Conservation (phyloP, 1,284 basidiomycete species). For the Microbotryum saponariae region DNA sequence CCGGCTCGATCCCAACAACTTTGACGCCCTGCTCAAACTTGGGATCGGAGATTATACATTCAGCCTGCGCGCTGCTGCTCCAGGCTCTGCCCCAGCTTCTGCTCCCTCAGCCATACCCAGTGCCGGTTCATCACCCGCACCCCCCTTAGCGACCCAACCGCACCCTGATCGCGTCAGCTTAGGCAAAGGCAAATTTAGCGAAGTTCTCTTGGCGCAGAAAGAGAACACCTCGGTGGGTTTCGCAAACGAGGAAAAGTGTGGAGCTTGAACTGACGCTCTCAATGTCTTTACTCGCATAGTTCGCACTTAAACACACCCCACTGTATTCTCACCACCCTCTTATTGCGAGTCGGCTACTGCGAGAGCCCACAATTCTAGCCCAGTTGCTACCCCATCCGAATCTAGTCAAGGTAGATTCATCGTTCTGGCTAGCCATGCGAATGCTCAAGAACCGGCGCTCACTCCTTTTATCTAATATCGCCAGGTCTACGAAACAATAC, state of each 20-base stretch:
- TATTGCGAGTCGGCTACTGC: conserved; percentile 49
- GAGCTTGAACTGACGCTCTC: background rate
- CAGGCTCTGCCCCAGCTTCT: background rate
- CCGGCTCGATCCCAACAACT: conserved; percentile 17
- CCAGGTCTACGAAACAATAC: conserved; percentile 48
- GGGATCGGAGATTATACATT: conserved; percentile 46
- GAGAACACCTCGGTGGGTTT: conserved; percentile 38
- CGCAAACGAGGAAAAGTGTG: background rate
- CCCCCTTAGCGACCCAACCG: background rate
- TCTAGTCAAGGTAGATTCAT: conserved; percentile 40
- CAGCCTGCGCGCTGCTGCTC: conserved; percentile 12
- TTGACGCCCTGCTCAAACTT: conserved; percentile 37
- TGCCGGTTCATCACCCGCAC: background rate
- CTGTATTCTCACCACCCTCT: conserved; percentile 52
- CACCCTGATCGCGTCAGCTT: conserved; percentile 34
- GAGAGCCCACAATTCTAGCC: conserved; percentile 50
- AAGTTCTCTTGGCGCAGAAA: conserved; percentile 44
- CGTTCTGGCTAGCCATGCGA: background rate
- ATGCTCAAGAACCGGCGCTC: background rate
- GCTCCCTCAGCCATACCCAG: background rate
- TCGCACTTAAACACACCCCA: conserved; percentile 52
- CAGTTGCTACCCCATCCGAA: conserved; percentile 51
- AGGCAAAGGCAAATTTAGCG: conserved; percentile 47
- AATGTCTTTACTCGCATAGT: conserved; percentile 36
- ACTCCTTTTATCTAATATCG: background rate